Percentiles rank a stretch among this genome's conserved stretches.
phyloP scores from a whole-genome alignment of 2,329 filamentous ascomycete genomes.

The Cladosporium sp. region DNA sequence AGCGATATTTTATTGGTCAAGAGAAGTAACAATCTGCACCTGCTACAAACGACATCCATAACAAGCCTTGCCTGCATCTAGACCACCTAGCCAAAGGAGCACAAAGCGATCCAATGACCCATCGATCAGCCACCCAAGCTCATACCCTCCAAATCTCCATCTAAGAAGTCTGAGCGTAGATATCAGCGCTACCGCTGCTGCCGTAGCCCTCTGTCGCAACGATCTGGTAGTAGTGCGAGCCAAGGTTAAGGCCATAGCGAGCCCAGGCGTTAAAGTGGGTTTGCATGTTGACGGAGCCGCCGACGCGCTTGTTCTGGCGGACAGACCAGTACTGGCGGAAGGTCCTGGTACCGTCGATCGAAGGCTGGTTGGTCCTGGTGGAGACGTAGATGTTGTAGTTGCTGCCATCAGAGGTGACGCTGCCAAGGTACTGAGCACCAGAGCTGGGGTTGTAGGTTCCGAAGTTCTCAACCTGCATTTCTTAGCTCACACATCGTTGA shows the following conservation, averaged over 20 bases:
- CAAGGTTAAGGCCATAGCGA: conserved; percentile 50
- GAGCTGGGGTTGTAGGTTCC: conserved; percentile 48
- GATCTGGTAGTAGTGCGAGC: conserved; percentile 55
- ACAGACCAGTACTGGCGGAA: conserved; percentile 58
- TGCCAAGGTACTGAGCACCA: conserved; percentile 51
- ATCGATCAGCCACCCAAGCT: neutral
- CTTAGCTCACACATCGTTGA: neutral
- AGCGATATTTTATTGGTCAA: neutral
- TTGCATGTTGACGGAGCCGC: conserved; percentile 50
- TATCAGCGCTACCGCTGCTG: conserved; percentile 50
- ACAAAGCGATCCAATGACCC: neutral
- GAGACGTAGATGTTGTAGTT: conserved; percentile 55
- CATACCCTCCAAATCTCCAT: neutral
- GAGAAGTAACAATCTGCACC: neutral
- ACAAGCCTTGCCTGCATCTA: neutral
- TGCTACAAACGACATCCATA: neutral
- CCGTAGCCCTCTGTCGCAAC: conserved; percentile 55
- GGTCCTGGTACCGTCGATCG: conserved; percentile 53
- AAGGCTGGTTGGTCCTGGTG: conserved; percentile 47
- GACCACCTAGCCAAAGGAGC: neutral
- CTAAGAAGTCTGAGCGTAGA: conserved; percentile 42
- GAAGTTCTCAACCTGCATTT: conserved; percentile 9
- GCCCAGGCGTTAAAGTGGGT: conserved; percentile 57
- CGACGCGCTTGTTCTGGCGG: conserved; percentile 49
- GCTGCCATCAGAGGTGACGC: conserved; percentile 53